Percentiles rank a stretch among this genome's conserved stretches.
Evolutionary conservation across 352 stramenopile species (phyloP).

Genomic region (Peronospora farinosa): DNA sequence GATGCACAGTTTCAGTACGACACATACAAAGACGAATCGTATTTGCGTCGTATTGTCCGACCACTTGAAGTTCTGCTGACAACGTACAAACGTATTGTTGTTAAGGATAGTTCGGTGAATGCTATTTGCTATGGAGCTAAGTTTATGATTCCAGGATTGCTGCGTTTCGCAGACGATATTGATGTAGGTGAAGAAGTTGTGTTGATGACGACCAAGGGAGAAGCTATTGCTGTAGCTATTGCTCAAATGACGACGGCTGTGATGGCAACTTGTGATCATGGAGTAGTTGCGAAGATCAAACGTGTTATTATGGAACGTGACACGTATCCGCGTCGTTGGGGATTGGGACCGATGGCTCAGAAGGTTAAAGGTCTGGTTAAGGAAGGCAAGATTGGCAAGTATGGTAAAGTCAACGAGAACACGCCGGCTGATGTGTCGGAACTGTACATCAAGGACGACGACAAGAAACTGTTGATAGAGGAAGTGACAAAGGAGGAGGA

Average conservation of each 20-base stretch:
- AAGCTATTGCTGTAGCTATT: conserved; percentile 98
- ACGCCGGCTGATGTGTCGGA: conserved; percentile 73
- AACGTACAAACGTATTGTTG: conserved; percentile 99
- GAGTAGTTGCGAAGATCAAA: conserved; percentile 99
- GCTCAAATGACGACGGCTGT: conserved; percentile 99
- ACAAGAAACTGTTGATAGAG: conserved; percentile 55
- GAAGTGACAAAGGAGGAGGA: conserved; percentile 44
- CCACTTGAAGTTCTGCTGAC: conserved; percentile 97
- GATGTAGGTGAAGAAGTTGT: conserved; percentile 99
- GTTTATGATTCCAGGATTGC: conserved; percentile 98
- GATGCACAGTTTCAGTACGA: conserved; percentile 99
- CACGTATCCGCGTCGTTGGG: conserved; percentile 98
- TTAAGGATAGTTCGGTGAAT: conserved; percentile 99
- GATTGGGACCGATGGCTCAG: conserved; percentile 97
- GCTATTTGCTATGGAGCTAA: conserved; percentile 99
- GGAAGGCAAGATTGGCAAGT: conserved; percentile 88
- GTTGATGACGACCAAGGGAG: conserved; percentile 99
- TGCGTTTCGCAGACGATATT: conserved; percentile 99
- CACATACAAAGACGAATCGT: conserved; percentile 98
- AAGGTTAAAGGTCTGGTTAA: conserved; percentile 99
- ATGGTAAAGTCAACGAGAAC: conserved; percentile 84
- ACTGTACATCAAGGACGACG: conserved; percentile 57
- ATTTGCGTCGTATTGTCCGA: conserved; percentile 96
- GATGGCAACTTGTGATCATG: conserved; percentile 99
- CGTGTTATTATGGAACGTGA: conserved; percentile 99